Base-by-base conservation (phyloP, 139 green algal genomes). In the Spirogloea muscicola region DNA sequence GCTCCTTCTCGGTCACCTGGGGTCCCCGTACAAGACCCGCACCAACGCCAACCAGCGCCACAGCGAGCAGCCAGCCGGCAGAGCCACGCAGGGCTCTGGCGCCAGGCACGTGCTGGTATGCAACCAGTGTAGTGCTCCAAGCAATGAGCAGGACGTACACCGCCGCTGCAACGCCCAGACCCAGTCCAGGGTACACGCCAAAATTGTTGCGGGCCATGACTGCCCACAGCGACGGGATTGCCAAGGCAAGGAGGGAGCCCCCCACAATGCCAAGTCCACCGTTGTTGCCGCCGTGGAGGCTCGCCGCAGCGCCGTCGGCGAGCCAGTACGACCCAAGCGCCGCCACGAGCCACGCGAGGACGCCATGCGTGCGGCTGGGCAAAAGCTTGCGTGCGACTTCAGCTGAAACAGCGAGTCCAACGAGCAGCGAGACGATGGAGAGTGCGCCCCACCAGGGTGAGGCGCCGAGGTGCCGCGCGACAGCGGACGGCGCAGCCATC, bases 121-220 rank as follows among this genome's bases (percentile, higher is more conserved):
- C 70, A 13, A 79, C 59, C 18, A 79, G 40, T 5, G 42, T 31
- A n/a, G 70, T 21, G 33, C 70, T 79, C 70, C 70, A 79, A 18
- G 40, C 9, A 25, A 66, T 21, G 25, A 79, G 43, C 21, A 60
- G 3, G 2, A 72, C 10, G 68, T 79, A 79, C 41, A 13, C 29
- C 4, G 41, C n/a, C 27, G 49, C 31, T 7, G 59, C 31, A n/a
- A 77, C 25, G 18, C 21, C 59, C 31, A 67, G 29, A 31, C 61
- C 70, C 41, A 76, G 41, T 13, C 59, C 59, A 33, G 61, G 70
- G n/a, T 79, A 73, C 21, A 77, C 70, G 18, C 42, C 61, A 3
- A 38, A 34, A 29, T 65, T 72, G 41, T 79, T 79, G 7, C 68
- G 70, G 2, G 59, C 41, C 5, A 77, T 67, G 42, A 62, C 61